These are phyloP conservation scores for Sphaerulina vaccinii DNA, from an alignment of 2,329 filamentous ascomycete genomes.

Conservation along the genomic window DNA sequence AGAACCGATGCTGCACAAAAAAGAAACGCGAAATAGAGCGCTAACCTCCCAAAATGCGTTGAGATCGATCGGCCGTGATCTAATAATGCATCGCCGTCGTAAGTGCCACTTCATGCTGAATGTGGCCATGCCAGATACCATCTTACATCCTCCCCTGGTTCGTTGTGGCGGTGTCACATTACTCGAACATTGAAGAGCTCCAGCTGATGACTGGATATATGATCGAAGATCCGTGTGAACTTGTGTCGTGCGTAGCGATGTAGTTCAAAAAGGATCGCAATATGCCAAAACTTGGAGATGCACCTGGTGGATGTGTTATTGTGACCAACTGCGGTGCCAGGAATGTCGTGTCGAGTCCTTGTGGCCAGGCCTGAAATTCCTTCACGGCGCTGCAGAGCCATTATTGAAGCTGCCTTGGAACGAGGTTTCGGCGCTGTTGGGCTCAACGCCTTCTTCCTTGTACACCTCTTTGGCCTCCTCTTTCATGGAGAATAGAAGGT, in stretches of 20 bases:
- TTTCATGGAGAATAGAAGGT: constrained; percentile 33
- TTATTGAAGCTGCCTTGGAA: constrained; percentile 21
- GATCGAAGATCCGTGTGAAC: too few relatives aligned
- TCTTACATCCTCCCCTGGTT: background rate
- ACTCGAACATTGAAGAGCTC: background rate
- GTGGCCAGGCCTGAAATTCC: background rate
- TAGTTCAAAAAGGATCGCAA: too few relatives aligned
- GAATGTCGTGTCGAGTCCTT: background rate
- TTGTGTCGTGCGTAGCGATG: too few relatives aligned
- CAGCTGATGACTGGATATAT: background rate
- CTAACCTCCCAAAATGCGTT: constrained; percentile 6
- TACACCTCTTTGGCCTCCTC: constrained; percentile 27
- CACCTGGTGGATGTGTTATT: background rate
- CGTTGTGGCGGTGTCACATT: background rate
- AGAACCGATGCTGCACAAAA: constrained; percentile 9
- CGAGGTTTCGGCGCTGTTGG: constrained; percentile 27
- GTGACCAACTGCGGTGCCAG: background rate
- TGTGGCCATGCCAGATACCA: background rate
- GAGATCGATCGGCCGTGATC: background rate
- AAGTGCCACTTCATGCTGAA: background rate
- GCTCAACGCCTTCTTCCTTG: constrained; percentile 26
- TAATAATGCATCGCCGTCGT: background rate
- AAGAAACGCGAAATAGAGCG: constrained; percentile 5
- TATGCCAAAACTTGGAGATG: too few relatives aligned
- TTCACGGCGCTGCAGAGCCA: background rate